phyloP scores from a whole-genome alignment of 148 eudicot species.

The Fagopyrum esculentum region DNA sequence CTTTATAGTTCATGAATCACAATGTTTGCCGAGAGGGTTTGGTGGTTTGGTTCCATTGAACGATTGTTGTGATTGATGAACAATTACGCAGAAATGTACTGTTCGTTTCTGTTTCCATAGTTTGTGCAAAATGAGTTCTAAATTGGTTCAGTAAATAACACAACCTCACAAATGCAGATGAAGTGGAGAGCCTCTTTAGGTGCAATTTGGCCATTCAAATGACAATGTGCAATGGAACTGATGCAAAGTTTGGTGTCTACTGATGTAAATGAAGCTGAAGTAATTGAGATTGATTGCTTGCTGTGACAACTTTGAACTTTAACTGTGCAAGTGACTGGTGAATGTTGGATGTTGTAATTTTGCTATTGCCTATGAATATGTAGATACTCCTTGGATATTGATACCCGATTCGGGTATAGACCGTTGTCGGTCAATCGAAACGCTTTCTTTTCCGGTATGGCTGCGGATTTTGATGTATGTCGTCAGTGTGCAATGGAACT shows the following conservation, averaged over 20 bases:
- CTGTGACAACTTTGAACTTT: neutral
- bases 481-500: neutral
- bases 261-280: conserved; percentile 1
- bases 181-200: too few species aligned
- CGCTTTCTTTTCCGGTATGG: too few species aligned
- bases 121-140: too few species aligned
- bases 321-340: neutral
- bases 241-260: neutral
- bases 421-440: too few species aligned
- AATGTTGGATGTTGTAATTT: neutral
- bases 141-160: too few species aligned
- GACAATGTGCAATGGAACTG: neutral
- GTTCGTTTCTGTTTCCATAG: too few species aligned
- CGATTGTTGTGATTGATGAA: neutral
- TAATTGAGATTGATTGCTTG: neutral
- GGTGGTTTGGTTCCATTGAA: neutral
- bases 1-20: too few species aligned
- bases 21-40: neutral
- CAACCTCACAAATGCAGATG: too few species aligned
- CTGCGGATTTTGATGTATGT: too few species aligned
- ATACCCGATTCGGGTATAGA: neutral
- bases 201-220: too few species aligned
- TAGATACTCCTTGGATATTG: neutral
- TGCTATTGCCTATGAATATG: neutral
- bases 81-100: too few species aligned